Conservation (phyloP, 2,329 filamentous ascomycete genomes). For the Clarireedia homoeocarpa region DNA sequence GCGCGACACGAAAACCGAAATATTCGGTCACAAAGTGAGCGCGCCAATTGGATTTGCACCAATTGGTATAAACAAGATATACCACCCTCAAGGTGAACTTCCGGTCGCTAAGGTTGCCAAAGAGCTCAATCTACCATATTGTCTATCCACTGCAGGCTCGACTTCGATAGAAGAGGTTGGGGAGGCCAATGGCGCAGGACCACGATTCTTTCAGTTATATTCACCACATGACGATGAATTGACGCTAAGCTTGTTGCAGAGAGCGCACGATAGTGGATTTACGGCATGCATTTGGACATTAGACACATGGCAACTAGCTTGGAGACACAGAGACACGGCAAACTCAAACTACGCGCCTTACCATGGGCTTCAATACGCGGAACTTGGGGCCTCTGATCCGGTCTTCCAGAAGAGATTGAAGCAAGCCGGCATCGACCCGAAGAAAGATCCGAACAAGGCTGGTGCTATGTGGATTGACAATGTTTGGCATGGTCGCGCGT, state of each 20-base stretch:
- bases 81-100: slow-evolving; percentile 49
- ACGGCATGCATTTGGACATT: slow-evolving; percentile 51
- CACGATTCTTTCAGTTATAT: slow-evolving; percentile 57
- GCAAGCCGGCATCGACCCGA: slow-evolving; percentile 45
- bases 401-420: slow-evolving; percentile 48
- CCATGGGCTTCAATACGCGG: slow-evolving; percentile 36
- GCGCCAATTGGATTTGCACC: slow-evolving; percentile 58
- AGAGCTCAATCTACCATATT: slow-evolving; percentile 53
- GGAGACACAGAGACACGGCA: slow-evolving; percentile 50
- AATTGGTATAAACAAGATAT: slow-evolving; percentile 59
- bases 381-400: slow-evolving; percentile 50
- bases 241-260: slow-evolving; percentile 45
- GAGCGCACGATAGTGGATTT: slow-evolving; percentile 47
- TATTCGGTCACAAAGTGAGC: slow-evolving; percentile 52
- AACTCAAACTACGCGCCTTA: slow-evolving; percentile 56
- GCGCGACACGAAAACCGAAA: slow-evolving; percentile 47
- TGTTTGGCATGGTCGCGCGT: slow-evolving; percentile 56
- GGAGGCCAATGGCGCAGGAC: slow-evolving; percentile 42
- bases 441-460: slow-evolving; percentile 43
- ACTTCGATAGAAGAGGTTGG: slow-evolving; percentile 49
- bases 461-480: slow-evolving; percentile 54
- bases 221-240: slow-evolving; percentile 55
- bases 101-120: slow-evolving; percentile 49
- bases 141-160: slow-evolving; percentile 47
- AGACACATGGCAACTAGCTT: slow-evolving; percentile 57